phyloP scores from a whole-genome alignment of 768 basidiomycete genomes.

The Pleurotus eryngii region DNA sequence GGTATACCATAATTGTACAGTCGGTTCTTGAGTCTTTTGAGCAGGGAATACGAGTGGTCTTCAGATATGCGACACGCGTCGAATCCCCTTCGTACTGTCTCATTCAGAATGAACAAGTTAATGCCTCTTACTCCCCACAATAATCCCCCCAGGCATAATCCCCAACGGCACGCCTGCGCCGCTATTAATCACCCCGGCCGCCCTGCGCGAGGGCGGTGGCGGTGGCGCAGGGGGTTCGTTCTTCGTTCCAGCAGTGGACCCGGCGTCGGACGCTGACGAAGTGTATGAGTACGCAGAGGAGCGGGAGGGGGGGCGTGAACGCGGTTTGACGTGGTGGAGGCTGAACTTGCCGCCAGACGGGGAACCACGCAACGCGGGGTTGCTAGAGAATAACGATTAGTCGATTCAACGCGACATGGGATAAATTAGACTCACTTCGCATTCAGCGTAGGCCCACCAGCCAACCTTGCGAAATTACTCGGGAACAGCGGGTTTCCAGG shows the following conservation, averaged over 20 bases:
- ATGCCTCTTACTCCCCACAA: neutral
- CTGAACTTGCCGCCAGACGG: neutral
- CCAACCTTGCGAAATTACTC: slow-evolving; percentile 70
- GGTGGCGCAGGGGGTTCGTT: neutral
- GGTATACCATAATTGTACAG: too few species aligned
- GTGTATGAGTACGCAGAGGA: neutral
- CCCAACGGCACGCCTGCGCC: slow-evolving; percentile 1
- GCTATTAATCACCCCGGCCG: slow-evolving; percentile 3
- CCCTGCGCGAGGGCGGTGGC: neutral
- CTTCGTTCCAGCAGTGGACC: neutral
- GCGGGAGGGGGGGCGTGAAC: neutral
- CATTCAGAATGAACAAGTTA: too few species aligned
- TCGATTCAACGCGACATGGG: too few species aligned
- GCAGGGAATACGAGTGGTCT: too few species aligned
- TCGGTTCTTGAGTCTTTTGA: too few species aligned
- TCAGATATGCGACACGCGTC: too few species aligned
- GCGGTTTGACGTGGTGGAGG: neutral
- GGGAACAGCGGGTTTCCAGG: slow-evolving; percentile 82
- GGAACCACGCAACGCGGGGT: slow-evolving; percentile 6
- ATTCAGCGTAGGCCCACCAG: slow-evolving; percentile 59
- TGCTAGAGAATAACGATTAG: neutral
- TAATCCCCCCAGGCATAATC: slow-evolving; percentile 1
- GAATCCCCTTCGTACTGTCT: too few species aligned
- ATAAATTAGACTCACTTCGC: slow-evolving; percentile 32
- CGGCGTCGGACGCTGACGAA: neutral